Evolutionary conservation across 2,329 filamentous ascomycete genomes (phyloP).

Genomic region (Geoglossum cookeanum): DNA sequence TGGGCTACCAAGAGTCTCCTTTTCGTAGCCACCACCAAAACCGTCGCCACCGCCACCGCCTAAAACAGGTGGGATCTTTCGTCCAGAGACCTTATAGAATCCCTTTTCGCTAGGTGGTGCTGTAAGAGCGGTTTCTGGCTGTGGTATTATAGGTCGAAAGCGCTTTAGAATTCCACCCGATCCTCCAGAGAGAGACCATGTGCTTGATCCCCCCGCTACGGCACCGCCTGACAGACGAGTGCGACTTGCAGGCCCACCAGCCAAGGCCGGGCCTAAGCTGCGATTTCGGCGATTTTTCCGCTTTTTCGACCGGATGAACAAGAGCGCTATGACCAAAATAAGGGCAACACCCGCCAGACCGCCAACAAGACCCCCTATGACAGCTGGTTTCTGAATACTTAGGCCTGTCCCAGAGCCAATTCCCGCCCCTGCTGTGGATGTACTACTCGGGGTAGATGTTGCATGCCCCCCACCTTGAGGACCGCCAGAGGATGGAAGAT

Average conservation of each 20-base stretch:
- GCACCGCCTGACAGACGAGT: neutral
- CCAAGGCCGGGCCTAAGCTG: constrained; percentile 22
- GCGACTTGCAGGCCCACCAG: neutral
- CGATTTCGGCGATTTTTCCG: constrained; percentile 20
- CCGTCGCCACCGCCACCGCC: constrained; percentile 45
- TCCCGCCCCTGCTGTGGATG: neutral
- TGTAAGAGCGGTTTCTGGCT: constrained; percentile 15
- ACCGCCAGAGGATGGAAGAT: neutral
- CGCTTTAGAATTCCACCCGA: constrained; percentile 12
- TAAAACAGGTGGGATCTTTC: constrained; percentile 44
- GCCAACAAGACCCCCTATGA: constrained; percentile 33
- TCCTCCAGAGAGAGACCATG: constrained; percentile 11
- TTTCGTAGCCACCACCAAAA: constrained; percentile 27
- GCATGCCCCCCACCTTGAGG: neutral
- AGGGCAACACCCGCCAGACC: constrained; percentile 39
- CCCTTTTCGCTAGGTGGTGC: constrained; percentile 31
- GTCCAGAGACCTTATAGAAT: constrained; percentile 46
- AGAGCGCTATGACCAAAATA: constrained; percentile 33
- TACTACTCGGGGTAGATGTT: neutral
- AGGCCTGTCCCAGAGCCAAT: neutral
- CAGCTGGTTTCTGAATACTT: neutral
- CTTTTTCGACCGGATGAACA: constrained; percentile 37
- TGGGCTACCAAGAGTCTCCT: constrained; percentile 11
- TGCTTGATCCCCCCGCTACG: neutral
- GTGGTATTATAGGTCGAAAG: constrained; percentile 13